Evolutionary conservation across 164 flowering plant species (phyloP).

Genomic region (Buxus sempervirens): DNA sequence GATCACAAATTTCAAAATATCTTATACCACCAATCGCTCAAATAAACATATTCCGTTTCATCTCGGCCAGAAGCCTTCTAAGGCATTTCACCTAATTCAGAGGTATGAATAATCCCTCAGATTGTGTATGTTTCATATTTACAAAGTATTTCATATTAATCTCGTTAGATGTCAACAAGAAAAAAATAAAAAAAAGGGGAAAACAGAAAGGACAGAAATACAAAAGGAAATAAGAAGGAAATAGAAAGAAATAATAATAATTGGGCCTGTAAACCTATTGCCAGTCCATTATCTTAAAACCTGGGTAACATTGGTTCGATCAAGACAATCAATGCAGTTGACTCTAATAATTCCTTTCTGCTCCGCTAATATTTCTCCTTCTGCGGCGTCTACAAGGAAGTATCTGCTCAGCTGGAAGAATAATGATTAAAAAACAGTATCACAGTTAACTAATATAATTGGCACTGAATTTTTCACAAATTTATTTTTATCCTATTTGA

Average conservation of each 20-base stretch:
- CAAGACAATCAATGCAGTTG: constrained; percentile 97
- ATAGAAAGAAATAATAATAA: not conserved
- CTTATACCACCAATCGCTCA: not conserved
- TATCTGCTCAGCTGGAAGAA: constrained; percentile 93
- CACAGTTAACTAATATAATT: constrained; percentile 30
- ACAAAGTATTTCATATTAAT: not conserved
- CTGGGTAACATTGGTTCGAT: constrained; percentile 97
- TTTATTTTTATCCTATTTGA: no score
- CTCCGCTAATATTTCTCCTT: constrained; percentile 59
- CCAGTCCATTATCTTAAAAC: constrained; percentile 27
- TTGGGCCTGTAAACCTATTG: no score
- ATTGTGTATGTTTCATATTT: no score
- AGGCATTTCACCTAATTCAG: no score
- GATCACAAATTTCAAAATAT: not conserved
- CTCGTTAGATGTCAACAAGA: not conserved
- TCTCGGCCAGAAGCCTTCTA: not conserved
- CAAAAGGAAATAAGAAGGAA: not conserved
- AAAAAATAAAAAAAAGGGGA: not conserved
- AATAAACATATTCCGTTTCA: not conserved
- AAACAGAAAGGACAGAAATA: no score
- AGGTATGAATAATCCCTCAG: no score
- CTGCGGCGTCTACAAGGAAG: constrained; percentile 55
- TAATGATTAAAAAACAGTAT: constrained; percentile 46
- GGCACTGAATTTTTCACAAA: not conserved
- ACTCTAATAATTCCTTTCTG: constrained; percentile 79